A percentile compares a stretch with the other conserved stretches of the same genome.
Evolutionary conservation across 1,284 basidiomycete genomes (phyloP).

Genomic region (Lignosus rhinocerotis): DNA sequence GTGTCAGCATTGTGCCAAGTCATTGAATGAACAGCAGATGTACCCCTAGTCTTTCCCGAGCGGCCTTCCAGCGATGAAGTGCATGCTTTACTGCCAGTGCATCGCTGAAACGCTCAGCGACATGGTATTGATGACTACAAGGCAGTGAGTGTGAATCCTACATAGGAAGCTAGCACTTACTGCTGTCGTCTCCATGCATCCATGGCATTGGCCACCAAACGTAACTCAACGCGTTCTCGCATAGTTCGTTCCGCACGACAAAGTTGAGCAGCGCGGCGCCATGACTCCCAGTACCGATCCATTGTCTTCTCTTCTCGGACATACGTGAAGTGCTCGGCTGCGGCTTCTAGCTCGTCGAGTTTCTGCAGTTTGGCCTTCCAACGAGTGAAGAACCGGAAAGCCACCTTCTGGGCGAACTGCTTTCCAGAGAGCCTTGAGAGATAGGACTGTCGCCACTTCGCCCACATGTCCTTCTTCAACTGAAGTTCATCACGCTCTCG

Average conservation of each 20-base stretch:
- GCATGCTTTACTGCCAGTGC: constrained; percentile 44
- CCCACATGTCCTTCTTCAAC: constrained; percentile 55
- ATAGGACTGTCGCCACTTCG: constrained; percentile 59
- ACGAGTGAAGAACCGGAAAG: constrained; percentile 42
- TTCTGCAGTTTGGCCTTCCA: constrained; percentile 51
- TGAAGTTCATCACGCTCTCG: constrained; percentile 52
- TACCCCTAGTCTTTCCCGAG: constrained; percentile 52
- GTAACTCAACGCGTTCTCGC: constrained; percentile 41
- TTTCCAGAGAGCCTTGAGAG: constrained; percentile 49
- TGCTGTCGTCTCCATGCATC: constrained; percentile 54
- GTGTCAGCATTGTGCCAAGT: not conserved
- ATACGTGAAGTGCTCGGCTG: constrained; percentile 48
- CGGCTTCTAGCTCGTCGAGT: constrained; percentile 44
- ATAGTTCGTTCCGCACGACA: constrained; percentile 46
- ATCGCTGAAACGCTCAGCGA: constrained; percentile 47
- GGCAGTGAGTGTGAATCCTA: not conserved
- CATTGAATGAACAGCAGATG: constrained; percentile 23
- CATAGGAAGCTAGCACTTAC: constrained; percentile 40
- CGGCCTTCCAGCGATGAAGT: constrained; percentile 57
- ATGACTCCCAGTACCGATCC: constrained; percentile 50
- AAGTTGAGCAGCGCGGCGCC: constrained; percentile 50
- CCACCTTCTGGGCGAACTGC: constrained; percentile 46
- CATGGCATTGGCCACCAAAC: constrained; percentile 49
- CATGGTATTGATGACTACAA: constrained; percentile 44
- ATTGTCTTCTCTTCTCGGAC: constrained; percentile 38